Evolutionary conservation across 2,329 filamentous ascomycete genomes (phyloP).

Genomic region (Fusarium coffeatum): DNA sequence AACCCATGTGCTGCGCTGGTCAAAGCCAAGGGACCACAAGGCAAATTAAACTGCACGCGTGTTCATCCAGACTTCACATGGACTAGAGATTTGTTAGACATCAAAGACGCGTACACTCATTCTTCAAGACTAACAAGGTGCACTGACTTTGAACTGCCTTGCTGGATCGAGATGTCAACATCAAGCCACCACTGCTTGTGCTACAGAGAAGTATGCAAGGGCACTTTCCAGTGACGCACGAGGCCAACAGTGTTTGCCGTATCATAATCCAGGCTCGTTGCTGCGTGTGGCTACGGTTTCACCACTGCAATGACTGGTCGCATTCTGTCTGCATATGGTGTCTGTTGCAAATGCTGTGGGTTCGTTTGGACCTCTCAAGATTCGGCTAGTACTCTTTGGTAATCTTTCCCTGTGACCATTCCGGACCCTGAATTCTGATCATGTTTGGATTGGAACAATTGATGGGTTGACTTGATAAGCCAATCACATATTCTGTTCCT

Average conservation of each 20-base stretch:
- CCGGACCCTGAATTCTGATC: background rate
- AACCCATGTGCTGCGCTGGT: conserved; percentile 30
- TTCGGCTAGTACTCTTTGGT: background rate
- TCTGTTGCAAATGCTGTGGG: conserved; percentile 1
- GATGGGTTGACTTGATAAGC: conserved; percentile 1
- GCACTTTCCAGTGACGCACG: conserved; percentile 20
- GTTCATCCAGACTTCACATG: conserved; percentile 25
- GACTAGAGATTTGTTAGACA: background rate
- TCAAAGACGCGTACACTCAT: conserved; percentile 13
- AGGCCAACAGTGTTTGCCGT: conserved; percentile 2
- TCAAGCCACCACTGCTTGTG: conserved; percentile 7
- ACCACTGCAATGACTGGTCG: conserved; percentile 22
- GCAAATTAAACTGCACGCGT: conserved; percentile 34
- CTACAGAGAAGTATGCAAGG: conserved; percentile 28
- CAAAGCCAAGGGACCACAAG: conserved; percentile 8
- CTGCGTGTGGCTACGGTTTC: conserved; percentile 32
- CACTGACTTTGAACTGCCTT: background rate
- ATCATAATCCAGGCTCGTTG: conserved; percentile 15
- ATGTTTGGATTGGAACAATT: background rate
- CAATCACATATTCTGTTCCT: conserved; percentile 19
- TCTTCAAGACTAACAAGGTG: background rate
- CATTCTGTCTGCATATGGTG: background rate
- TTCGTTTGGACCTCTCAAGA: background rate
- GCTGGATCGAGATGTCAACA: conserved; percentile 29
- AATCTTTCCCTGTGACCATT: background rate